Evolutionary conservation across 2,329 filamentous ascomycete genomes (phyloP).

Genomic region (Cordyceps fumosorosea): DNA sequence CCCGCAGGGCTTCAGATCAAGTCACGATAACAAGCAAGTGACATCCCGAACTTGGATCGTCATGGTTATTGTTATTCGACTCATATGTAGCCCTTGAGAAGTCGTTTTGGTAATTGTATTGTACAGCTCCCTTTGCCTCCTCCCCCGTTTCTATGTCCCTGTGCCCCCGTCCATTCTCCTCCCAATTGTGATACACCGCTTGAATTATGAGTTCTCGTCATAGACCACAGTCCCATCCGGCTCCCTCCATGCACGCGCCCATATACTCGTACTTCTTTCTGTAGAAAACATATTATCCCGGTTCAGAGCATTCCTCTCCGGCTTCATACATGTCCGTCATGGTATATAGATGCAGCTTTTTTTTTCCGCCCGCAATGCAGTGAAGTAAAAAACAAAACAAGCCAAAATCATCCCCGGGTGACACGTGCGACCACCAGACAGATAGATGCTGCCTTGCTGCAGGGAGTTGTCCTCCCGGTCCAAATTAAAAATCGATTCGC

Average conservation of each 20-base stretch:
- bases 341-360: conserved; percentile 15
- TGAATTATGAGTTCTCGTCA: conserved; percentile 8
- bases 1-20: no score
- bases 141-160: background rate
- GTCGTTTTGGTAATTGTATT: conserved; percentile 6
- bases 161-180: background rate
- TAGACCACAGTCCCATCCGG: background rate
- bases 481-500: conserved; percentile 14
- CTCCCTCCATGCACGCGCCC: background rate
- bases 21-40: no score
- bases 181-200: conserved; percentile 10
- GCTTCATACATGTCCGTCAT: conserved; percentile 12
- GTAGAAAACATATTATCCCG: conserved; percentile 12
- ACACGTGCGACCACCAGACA: background rate
- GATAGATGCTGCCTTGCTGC: background rate
- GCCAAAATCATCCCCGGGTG: conserved; percentile 8
- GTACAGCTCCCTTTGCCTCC: background rate
- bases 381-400: conserved; percentile 12
- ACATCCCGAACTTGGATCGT: background rate
- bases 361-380: conserved; percentile 13
- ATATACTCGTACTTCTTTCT: conserved; percentile 1
- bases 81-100: background rate
- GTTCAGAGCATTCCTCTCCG: background rate
- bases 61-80: background rate
- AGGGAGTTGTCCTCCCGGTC: background rate